Percentiles rank a stretch among this genome's conserved stretches.
Conservation (phyloP, 116 monocot species). For the Dioscorea cayenensis region DNA sequence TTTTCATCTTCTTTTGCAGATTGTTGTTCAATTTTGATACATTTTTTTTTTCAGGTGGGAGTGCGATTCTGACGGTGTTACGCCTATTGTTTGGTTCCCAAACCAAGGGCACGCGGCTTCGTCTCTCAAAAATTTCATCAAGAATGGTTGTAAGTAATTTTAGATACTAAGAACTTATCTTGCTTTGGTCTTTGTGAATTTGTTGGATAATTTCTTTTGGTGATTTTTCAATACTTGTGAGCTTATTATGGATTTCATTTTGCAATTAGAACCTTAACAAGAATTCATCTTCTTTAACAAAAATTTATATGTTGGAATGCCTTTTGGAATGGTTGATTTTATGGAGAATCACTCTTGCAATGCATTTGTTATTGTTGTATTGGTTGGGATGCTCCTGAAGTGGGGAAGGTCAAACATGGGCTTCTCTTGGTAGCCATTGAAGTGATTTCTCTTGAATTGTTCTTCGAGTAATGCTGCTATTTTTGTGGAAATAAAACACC, state of each 20-base stretch:
- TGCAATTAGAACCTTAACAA: no score
- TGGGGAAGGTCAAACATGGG: neutral
- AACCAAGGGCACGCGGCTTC: constrained; percentile 73
- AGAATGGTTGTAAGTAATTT: constrained; percentile 83
- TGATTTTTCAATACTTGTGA: neutral
- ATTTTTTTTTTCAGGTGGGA: constrained; percentile 68
- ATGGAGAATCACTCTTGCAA: no score
- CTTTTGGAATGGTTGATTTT: no score
- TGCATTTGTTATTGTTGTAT: no score
- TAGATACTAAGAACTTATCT: neutral
- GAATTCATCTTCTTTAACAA: no score
- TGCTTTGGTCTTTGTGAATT: no score
- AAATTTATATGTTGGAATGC: no score
- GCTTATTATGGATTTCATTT: no score
- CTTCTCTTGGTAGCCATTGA: neutral
- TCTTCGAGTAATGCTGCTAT: constrained; percentile 71
- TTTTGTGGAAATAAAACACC: constrained; percentile 73
- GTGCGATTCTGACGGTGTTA: constrained; percentile 82
- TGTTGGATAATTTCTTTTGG: no score
- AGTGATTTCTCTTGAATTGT: neutral
- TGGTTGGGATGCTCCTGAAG: no score
- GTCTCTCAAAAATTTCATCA: constrained; percentile 92
- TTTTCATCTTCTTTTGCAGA: neutral
- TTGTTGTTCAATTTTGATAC: neutral
- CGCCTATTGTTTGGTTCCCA: constrained; percentile 87